These are phyloP conservation scores for Coniella vitis DNA, from an alignment of 2,329 filamentous ascomycete genomes.

Conservation along the genomic window DNA sequence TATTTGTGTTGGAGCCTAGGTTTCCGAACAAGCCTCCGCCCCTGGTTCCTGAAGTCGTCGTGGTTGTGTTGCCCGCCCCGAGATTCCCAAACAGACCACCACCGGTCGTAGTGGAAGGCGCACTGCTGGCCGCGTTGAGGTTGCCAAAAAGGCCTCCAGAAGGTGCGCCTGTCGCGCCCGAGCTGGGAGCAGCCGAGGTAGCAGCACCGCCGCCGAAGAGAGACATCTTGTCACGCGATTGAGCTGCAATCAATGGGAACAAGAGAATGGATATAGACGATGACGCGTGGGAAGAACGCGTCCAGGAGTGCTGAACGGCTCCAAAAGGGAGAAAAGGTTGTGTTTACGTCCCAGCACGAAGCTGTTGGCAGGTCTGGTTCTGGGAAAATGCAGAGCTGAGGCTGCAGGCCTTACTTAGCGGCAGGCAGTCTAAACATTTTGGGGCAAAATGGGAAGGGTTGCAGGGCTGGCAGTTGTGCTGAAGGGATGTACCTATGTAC, in stretches of 20 bases:
- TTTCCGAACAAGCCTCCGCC: slow-evolving; percentile 1
- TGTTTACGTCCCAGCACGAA: slow-evolving; percentile 11
- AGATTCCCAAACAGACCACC: slow-evolving; percentile 16
- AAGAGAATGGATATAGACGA: background rate
- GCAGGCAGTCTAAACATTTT: slow-evolving; percentile 2
- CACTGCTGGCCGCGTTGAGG: slow-evolving; percentile 12
- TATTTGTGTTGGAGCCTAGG: background rate
- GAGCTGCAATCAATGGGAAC: background rate
- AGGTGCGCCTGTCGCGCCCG: slow-evolving; percentile 13
- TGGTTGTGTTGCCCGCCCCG: background rate
- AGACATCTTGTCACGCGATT: slow-evolving; percentile 17
- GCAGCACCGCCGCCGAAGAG: slow-evolving; percentile 18
- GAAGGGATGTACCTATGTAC: background rate
- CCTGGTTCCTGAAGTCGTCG: background rate
- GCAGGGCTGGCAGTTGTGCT: background rate
- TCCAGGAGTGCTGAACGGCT: slow-evolving; percentile 3
- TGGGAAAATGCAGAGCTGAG: slow-evolving; percentile 4
- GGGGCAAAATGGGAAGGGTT: background rate
- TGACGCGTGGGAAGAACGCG: slow-evolving; percentile 16
- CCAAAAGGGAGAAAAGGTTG: slow-evolving; percentile 7
- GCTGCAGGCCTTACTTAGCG: slow-evolving; percentile 2
- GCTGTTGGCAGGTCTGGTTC: background rate
- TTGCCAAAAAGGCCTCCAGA: slow-evolving; percentile 28
- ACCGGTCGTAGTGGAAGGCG: slow-evolving; percentile 14
- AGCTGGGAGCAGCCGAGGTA: slow-evolving; percentile 12